Percentiles rank a stretch among this genome's conserved stretches.
Evolutionary conservation across 2,329 filamentous ascomycete species (phyloP).

Genomic region (Verticillium longisporum): DNA sequence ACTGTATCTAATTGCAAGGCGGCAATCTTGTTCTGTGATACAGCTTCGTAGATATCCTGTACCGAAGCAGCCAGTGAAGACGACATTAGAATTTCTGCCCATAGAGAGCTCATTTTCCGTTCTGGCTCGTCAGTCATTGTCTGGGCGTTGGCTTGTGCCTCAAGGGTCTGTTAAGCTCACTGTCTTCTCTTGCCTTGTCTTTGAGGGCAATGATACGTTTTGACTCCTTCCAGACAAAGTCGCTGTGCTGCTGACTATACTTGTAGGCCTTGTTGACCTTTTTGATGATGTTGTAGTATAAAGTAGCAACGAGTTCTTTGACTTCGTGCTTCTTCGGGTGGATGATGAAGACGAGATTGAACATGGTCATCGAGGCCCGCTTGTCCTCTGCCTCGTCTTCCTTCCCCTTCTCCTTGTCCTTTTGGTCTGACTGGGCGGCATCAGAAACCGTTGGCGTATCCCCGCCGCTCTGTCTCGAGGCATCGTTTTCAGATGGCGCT

Average conservation of each 20-base stretch:
- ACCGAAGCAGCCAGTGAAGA: slow-evolving; percentile 80
- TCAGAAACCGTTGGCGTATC: slow-evolving; percentile 10
- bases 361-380: slow-evolving; percentile 82
- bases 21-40: slow-evolving; percentile 80
- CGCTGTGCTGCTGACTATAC: slow-evolving; percentile 81
- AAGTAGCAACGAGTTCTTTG: slow-evolving; percentile 63
- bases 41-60: slow-evolving; percentile 72
- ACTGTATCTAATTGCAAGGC: slow-evolving; percentile 67
- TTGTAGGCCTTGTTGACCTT: slow-evolving; percentile 90
- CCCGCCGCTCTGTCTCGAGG: slow-evolving; percentile 19
- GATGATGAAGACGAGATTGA: slow-evolving; percentile 91
- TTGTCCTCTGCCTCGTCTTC: slow-evolving; percentile 52
- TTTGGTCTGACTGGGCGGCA: slow-evolving; percentile 11
- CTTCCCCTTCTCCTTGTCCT: slow-evolving; percentile 23
- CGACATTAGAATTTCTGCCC: slow-evolving; percentile 62
- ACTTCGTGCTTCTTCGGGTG: slow-evolving; percentile 73
- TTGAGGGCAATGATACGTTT: slow-evolving; percentile 76
- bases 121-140: slow-evolving; percentile 22
- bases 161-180: slow-evolving; percentile 24
- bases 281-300: slow-evolving; percentile 85
- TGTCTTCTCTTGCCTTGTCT: slow-evolving; percentile 69
- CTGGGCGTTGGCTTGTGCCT: not conserved
- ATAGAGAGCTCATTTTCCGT: slow-evolving; percentile 58
- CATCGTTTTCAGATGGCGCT: slow-evolving; percentile 14
- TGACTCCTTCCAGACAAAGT: slow-evolving; percentile 88